These are phyloP conservation scores for Hypoxylon sp. DNA, from an alignment of 2,329 filamentous ascomycete species.

Conservation along the genomic window DNA sequence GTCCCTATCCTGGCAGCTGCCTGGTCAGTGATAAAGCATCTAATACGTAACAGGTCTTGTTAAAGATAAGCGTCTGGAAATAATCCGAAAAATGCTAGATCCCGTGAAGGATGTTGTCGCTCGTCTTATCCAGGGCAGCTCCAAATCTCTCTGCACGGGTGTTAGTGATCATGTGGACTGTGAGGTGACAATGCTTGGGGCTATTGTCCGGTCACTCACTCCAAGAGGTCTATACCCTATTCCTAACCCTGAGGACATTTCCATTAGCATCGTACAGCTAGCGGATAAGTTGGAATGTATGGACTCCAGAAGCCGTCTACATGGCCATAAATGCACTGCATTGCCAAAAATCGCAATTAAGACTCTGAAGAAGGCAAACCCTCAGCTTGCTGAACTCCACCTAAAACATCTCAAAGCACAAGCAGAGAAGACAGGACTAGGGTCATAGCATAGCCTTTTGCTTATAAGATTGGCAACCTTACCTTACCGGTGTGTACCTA, in stretches of 20 bases:
- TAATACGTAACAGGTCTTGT: slow-evolving; percentile 14
- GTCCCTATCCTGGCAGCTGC: too few relatives aligned
- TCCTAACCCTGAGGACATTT: slow-evolving; percentile 14
- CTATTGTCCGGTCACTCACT: slow-evolving; percentile 26
- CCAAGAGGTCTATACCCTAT: slow-evolving; percentile 30
- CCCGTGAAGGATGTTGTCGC: slow-evolving; percentile 1
- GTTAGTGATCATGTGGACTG: not conserved
- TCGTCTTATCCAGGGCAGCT: not conserved
- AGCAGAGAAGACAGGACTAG: slow-evolving; percentile 15
- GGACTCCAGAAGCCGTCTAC: not conserved
- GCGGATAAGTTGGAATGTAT: not conserved
- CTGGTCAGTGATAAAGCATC: not conserved
- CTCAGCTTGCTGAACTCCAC: not conserved
- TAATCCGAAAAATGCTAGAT: not conserved
- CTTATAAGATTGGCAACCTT: not conserved
- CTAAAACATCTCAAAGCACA: slow-evolving; percentile 11
- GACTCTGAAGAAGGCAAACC: too few relatives aligned
- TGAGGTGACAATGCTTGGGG: slow-evolving; percentile 33
- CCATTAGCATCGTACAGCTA: slow-evolving; percentile 4
- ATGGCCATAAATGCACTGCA: not conserved
- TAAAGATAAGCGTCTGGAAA: not conserved
- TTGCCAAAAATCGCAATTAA: not conserved
- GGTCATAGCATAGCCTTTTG: not conserved
- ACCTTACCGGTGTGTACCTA: too few relatives aligned
- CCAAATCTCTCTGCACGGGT: not conserved